Percentiles rank a stretch among this genome's conserved stretches.
phyloP scores from a whole-genome alignment of 2,329 filamentous ascomycete species.

The Ophiocordyceps camponoti-rufipedis region DNA sequence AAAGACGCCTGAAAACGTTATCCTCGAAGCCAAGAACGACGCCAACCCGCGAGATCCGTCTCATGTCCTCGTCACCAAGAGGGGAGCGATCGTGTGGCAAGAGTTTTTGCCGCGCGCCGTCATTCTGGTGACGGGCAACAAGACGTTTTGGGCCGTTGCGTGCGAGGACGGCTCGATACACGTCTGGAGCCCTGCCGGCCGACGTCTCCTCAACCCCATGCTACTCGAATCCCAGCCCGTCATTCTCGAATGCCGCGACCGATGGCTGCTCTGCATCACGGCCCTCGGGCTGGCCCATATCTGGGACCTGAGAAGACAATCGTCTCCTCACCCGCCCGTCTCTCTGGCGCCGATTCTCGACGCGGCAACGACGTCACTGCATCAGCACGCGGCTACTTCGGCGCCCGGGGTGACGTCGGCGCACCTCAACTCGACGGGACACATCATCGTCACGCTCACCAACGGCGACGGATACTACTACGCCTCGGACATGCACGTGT shows the following conservation, averaged over 20 bases:
- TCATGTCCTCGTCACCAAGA: constrained; percentile 63
- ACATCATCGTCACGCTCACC: constrained; percentile 74
- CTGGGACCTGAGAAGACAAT: constrained; percentile 76
- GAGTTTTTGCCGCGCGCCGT: constrained; percentile 79
- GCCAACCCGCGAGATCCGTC: constrained; percentile 62
- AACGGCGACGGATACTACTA: constrained; percentile 94
- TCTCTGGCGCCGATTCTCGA: constrained; percentile 82
- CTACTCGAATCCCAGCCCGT: constrained; percentile 85
- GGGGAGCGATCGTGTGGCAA: constrained; percentile 73
- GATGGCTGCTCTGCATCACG: constrained; percentile 80
- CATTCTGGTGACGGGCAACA: constrained; percentile 79
- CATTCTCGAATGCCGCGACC: constrained; percentile 75
- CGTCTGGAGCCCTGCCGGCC: constrained; percentile 80
- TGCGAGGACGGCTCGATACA: constrained; percentile 87
- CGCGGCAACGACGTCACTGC: constrained; percentile 62
- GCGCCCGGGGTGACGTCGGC: constrained; percentile 80
- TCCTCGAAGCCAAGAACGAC: constrained; percentile 82
- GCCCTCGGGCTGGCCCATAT: constrained; percentile 80
- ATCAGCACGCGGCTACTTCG: constrained; percentile 53
- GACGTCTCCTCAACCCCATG: constrained; percentile 68
- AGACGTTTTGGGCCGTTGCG: constrained; percentile 78
- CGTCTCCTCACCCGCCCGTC: constrained; percentile 73
- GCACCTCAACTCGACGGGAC: constrained; percentile 72
- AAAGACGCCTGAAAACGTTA: constrained; percentile 47
- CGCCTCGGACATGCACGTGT: constrained; percentile 66